These are phyloP conservation scores for Penicillium sp. DNA, from an alignment of 2,329 filamentous ascomycete genomes.

Conservation along the genomic window DNA sequence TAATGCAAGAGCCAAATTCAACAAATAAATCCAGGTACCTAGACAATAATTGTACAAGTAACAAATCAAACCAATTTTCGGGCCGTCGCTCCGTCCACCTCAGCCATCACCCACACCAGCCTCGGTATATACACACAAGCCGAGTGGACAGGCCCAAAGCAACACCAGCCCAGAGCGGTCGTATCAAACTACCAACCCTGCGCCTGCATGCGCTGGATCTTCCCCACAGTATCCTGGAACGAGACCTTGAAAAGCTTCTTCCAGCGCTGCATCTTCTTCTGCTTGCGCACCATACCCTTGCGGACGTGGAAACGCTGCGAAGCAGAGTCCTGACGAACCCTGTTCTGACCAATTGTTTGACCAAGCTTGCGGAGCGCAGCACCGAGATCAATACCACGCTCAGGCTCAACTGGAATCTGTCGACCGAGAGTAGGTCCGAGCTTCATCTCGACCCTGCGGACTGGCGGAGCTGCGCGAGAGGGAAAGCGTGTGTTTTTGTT, in stretches of 20 bases:
- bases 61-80: slow-evolving; percentile 14
- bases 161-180: not conserved
- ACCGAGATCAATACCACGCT: slow-evolving; percentile 33
- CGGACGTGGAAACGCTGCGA: slow-evolving; percentile 46
- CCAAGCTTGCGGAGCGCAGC: slow-evolving; percentile 32
- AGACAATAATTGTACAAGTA: slow-evolving; percentile 22
- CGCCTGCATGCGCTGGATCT: slow-evolving; percentile 47
- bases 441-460: slow-evolving; percentile 36
- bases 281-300: slow-evolving; percentile 45
- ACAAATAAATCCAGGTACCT: slow-evolving; percentile 13
- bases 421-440: slow-evolving; percentile 41
- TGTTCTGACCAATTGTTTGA: slow-evolving; percentile 32
- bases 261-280: slow-evolving; percentile 42
- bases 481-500: slow-evolving; percentile 9
- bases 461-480: slow-evolving; percentile 14
- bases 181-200: slow-evolving; percentile 46
- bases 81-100: slow-evolving; percentile 8
- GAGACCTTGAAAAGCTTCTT: slow-evolving; percentile 48
- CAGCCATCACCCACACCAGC: slow-evolving; percentile 7
- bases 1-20: slow-evolving; percentile 19
- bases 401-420: slow-evolving; percentile 37
- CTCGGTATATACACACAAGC: slow-evolving; percentile 19
- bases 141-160: slow-evolving; percentile 10
- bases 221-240: slow-evolving; percentile 44
- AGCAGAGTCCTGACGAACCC: slow-evolving; percentile 32